Evolutionary conservation across 2,329 filamentous ascomycete species (phyloP), one percentile per base, ranked within the genome.

Genomic region (Fusarium sp.): DNA sequence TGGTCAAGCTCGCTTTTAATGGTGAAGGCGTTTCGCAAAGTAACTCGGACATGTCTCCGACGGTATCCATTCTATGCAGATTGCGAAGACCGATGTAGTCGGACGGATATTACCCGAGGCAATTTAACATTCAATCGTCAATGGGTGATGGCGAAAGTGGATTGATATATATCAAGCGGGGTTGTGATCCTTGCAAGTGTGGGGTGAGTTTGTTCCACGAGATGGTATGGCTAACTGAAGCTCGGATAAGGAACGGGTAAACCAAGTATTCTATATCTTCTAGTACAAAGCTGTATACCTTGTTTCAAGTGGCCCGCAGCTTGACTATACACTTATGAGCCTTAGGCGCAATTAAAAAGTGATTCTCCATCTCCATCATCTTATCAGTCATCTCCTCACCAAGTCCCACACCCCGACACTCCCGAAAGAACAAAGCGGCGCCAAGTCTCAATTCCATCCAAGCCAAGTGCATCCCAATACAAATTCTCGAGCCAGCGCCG

Each of bases 391-490:
- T 72, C 0, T 21, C 28, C 3, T 4, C 7, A 1, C 50, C 37
- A 9, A 72, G 26, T 1, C 1, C 41, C 0, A 56, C 58, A 1
- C 65, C 31, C 6, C 41, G 28, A 1, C 65, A 72, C 3, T 70
- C 53, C 3, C 62, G 65, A 7, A 72, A 72, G 25, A 72, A 70
- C 1, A 64, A 14, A 1, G 65, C 69, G 0, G 58, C 21, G 1
- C 52, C 65, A 13, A 70, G 62, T 7, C 69, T 54, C 0, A 72
- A 16, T 14, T 72, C 69, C 44, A 60, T 72, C 21, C 58, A 62
- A 2, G 69, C 69, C 2, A 71, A 30, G 3, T 72, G 69, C 7
- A 70, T 14, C 0, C 69, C 69, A 3, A 72, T 53, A 0, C 69
- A 72, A 3, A 59, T 48, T 4, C 65, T n/a, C 6, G 69, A 64